phyloP scores from a whole-genome alignment of 768 basidiomycete genomes.

The Podaxis sp. region DNA sequence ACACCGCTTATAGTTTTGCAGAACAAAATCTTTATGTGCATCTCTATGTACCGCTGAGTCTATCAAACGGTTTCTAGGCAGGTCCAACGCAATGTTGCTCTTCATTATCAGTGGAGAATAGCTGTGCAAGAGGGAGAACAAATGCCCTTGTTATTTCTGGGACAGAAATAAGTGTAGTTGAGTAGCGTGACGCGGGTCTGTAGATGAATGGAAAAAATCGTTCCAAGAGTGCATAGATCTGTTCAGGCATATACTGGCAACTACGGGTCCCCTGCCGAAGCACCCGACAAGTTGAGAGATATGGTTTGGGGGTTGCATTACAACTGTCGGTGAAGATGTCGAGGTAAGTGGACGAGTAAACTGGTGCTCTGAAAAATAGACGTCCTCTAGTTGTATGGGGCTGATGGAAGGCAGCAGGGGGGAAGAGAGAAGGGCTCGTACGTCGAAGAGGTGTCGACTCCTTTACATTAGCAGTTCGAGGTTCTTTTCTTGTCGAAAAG shows the following conservation, averaged over 20 bases:
- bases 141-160: slow-evolving; percentile 64
- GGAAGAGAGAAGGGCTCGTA: slow-evolving; percentile 54
- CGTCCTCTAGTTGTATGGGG: slow-evolving; percentile 93
- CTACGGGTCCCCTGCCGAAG: slow-evolving; percentile 22
- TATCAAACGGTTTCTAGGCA: slow-evolving; percentile 43
- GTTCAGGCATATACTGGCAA: slow-evolving; percentile 74
- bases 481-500: slow-evolving; percentile 86
- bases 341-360: slow-evolving; percentile 73
- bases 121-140: slow-evolving; percentile 65
- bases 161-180: slow-evolving; percentile 68
- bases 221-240: slow-evolving; percentile 85
- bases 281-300: background rate
- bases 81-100: slow-evolving; percentile 34
- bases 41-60: background rate
- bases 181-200: slow-evolving; percentile 88
- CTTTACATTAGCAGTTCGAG: slow-evolving; percentile 62
- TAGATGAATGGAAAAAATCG: slow-evolving; percentile 76
- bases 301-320: background rate
- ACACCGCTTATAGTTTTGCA: background rate
- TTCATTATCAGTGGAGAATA: slow-evolving; percentile 24
- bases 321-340: slow-evolving; percentile 40
- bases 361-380: slow-evolving; percentile 91
- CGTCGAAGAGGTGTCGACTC: slow-evolving; percentile 69
- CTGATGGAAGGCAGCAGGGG: slow-evolving; percentile 54
- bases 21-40: background rate